Evolutionary conservation across 495 filamentous ascomycete genomes (phyloP).

Genomic region (Penicillium silybi): DNA sequence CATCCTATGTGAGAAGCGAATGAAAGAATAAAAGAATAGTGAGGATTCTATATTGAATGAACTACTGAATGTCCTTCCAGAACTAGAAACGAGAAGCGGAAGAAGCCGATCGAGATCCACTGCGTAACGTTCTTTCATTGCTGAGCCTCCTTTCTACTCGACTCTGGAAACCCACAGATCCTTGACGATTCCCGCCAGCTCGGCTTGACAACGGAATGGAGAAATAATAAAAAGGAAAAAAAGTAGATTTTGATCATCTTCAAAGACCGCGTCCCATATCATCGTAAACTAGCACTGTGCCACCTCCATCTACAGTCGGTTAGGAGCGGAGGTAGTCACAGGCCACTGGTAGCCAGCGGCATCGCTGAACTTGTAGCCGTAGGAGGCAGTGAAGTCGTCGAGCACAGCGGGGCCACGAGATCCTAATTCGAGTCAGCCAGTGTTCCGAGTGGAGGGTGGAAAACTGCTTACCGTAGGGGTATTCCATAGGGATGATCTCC

Average conservation of each 20-base stretch:
- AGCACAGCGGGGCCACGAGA: conserved; percentile 94
- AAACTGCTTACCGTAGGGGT: conserved; percentile 85
- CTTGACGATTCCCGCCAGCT: conserved; percentile 11
- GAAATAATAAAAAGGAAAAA: conserved; percentile 13
- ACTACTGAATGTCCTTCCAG: background rate
- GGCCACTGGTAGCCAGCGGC: conserved; percentile 96
- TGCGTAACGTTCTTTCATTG: conserved; percentile 17
- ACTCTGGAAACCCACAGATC: conserved; percentile 5
- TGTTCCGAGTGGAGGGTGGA: background rate
- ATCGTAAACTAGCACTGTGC: conserved; percentile 21
- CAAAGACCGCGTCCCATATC: conserved; percentile 20
- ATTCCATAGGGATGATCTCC: conserved; percentile 99
- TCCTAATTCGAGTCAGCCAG: conserved; percentile 46
- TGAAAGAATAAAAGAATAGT: background rate
- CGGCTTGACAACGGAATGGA: conserved; percentile 7
- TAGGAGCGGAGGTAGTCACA: conserved; percentile 57
- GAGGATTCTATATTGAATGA: too few species aligned
- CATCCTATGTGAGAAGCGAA: background rate
- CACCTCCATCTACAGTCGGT: conserved; percentile 57
- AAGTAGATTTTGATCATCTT: conserved; percentile 27
- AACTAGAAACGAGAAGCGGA: background rate
- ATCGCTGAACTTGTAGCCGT: conserved; percentile 98
- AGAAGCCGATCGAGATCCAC: background rate
- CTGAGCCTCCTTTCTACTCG: conserved; percentile 9
- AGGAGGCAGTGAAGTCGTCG: conserved; percentile 96